These are phyloP conservation scores for Postia placenta DNA, from an alignment of 768 basidiomycete species.

Conservation along the genomic window DNA sequence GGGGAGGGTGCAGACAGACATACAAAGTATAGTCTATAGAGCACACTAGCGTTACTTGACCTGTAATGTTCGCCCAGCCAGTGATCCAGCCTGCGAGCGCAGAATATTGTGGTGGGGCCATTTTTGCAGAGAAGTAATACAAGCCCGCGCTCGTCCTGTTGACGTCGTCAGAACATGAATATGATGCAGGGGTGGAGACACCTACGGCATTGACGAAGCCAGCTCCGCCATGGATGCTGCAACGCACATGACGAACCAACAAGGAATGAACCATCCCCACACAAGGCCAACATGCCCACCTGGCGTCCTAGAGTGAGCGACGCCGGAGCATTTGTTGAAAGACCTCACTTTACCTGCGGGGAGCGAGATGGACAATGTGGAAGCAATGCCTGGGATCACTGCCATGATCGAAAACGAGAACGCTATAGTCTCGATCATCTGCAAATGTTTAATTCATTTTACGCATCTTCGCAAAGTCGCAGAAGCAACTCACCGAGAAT, in stretches of 20 bases:
- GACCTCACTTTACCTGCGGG: conserved; percentile 36
- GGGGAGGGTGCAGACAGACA: conserved; percentile 13
- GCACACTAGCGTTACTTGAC: conserved; percentile 62
- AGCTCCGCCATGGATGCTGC: conserved; percentile 68
- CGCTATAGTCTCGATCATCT: conserved; percentile 56
- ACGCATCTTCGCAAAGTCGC: background rate
- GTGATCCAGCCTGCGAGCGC: conserved; percentile 62
- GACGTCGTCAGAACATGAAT: background rate
- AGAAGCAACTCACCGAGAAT: conserved; percentile 46
- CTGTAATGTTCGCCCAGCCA: conserved; percentile 71
- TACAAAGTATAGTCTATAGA: conserved; percentile 68
- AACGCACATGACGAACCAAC: conserved; percentile 57
- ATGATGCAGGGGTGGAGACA: conserved; percentile 6
- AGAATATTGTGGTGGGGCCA: conserved; percentile 55
- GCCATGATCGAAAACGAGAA: conserved; percentile 72
- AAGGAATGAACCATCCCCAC: conserved; percentile 71
- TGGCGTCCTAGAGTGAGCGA: conserved; percentile 13
- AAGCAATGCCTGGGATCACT: conserved; percentile 59
- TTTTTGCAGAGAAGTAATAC: conserved; percentile 73
- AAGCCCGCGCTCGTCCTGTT: conserved; percentile 70
- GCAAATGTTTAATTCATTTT: background rate
- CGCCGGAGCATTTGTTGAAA: background rate
- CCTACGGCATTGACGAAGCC: conserved; percentile 71
- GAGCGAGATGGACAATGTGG: conserved; percentile 57
- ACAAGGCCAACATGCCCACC: conserved; percentile 75